Percentiles rank a stretch among this genome's conserved stretches.
Conservation (phyloP, 2,329 filamentous ascomycete genomes). For the Drechmeria coniospora region DNA sequence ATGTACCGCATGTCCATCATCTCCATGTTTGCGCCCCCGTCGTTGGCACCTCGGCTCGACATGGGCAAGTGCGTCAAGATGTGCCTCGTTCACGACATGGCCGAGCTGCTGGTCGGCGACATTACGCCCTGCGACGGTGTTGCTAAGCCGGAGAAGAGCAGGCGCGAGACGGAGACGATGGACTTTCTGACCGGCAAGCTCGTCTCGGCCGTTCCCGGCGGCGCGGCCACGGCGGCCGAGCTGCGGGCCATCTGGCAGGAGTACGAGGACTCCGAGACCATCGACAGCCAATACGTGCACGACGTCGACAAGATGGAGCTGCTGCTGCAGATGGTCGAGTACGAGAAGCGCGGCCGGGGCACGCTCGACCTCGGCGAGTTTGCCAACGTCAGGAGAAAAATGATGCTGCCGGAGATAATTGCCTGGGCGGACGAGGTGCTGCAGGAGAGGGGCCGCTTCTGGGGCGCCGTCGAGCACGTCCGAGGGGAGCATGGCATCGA, state of each 20-base stretch:
- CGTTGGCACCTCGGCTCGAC: slow-evolving; percentile 57
- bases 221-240: slow-evolving; percentile 48
- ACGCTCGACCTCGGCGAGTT: slow-evolving; percentile 75
- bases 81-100: slow-evolving; percentile 96
- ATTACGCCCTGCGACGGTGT: slow-evolving; percentile 88
- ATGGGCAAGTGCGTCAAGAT: slow-evolving; percentile 79
- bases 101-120: slow-evolving; percentile 85
- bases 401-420: slow-evolving; percentile 63
- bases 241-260: slow-evolving; percentile 81
- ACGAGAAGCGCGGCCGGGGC: slow-evolving; percentile 58
- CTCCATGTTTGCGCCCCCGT: slow-evolving; percentile 73
- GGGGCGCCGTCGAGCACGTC: slow-evolving; percentile 37
- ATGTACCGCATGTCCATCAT: slow-evolving; percentile 99
- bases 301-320: slow-evolving; percentile 97
- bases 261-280: slow-evolving; percentile 76
- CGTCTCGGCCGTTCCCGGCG: slow-evolving; percentile 61
- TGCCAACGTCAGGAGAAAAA: slow-evolving; percentile 56
- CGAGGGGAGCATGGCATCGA: slow-evolving; percentile 27
- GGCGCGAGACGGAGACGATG: slow-evolving; percentile 81
- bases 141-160: slow-evolving; percentile 72
- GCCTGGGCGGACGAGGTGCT: slow-evolving; percentile 67
- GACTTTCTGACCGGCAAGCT: slow-evolving; percentile 67
- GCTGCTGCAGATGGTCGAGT: slow-evolving; percentile 89
- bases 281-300: slow-evolving; percentile 81
- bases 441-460: slow-evolving; percentile 59